Conservation (phyloP, 805 yeast genomes). For the Myxozyma monticola region DNA sequence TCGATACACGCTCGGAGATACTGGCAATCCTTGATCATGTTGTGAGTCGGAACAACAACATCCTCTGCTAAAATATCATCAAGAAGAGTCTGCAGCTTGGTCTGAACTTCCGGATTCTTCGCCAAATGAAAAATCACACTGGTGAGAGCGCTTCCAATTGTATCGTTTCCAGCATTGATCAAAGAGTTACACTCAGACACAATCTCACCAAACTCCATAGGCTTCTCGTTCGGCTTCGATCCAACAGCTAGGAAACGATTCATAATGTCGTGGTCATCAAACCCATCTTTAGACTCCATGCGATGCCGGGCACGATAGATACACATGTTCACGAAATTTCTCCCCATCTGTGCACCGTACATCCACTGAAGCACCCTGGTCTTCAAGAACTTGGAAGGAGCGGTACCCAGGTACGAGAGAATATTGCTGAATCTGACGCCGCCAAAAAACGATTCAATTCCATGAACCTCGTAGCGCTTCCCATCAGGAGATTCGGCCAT, state of each 20-base stretch:
- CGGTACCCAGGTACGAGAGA: too few relatives aligned
- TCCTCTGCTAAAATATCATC: background rate
- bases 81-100: background rate
- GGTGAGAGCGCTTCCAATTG: conserved; percentile 1
- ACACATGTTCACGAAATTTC: background rate
- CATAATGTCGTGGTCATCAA: background rate
- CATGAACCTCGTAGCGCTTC: too few relatives aligned
- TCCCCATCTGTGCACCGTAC: background rate
- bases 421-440: too few relatives aligned
- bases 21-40: background rate
- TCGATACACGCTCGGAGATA: conserved; percentile 7
- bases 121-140: background rate
- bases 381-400: too few relatives aligned
- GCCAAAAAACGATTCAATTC: too few relatives aligned
- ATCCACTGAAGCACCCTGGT: too few relatives aligned
- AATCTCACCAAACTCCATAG: too few relatives aligned
- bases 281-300: background rate
- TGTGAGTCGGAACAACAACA: background rate
- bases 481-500: too few relatives aligned
- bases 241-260: background rate
- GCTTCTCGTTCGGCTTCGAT: conserved; percentile 45
- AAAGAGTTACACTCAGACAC: conserved; percentile 63
- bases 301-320: too few relatives aligned
- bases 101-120: conserved; percentile 4
- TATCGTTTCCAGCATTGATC: conserved; percentile 28